phyloP scores from a whole-genome alignment of 495 filamentous ascomycete genomes.

The Pseudevernia furfuracea region DNA sequence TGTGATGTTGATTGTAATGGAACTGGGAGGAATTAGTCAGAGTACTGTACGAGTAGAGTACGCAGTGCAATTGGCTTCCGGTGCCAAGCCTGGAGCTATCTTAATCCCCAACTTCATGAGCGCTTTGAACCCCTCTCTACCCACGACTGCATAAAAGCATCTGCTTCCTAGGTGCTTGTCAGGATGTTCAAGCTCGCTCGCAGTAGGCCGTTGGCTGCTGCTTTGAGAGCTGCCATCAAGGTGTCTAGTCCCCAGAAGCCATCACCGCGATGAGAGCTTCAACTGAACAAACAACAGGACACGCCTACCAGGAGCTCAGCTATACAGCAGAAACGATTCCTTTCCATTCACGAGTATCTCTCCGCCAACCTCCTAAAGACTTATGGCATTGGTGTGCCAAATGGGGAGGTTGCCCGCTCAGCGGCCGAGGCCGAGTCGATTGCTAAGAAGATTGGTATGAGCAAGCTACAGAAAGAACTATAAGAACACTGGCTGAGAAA shows the following conservation, averaged over 20 bases:
- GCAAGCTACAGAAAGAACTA: background rate
- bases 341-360: conserved; percentile 96
- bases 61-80: too few relatives aligned
- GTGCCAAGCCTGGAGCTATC: conserved; percentile 9
- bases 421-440: conserved; percentile 85
- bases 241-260: conserved; percentile 35
- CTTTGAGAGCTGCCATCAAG: conserved; percentile 51
- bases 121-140: background rate
- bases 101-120: background rate
- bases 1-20: too few relatives aligned
- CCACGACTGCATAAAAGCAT: conserved; percentile 10
- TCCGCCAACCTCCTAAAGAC: conserved; percentile 80
- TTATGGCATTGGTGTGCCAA: conserved; percentile 92
- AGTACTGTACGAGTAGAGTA: too few relatives aligned
- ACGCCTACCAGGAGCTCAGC: conserved; percentile 43
- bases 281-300: conserved; percentile 32
- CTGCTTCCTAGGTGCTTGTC: conserved; percentile 19
- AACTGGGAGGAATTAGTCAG: too few relatives aligned
- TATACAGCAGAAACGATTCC: conserved; percentile 69
- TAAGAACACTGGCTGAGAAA: conserved; percentile 22
- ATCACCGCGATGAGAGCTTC: background rate
- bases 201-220: conserved; percentile 58
- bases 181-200: conserved; percentile 70
- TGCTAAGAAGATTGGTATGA: conserved; percentile 73
- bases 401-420: conserved; percentile 73